phyloP scores from a whole-genome alignment of 2,329 filamentous ascomycete species.

The Macroventuria anomochaeta region DNA sequence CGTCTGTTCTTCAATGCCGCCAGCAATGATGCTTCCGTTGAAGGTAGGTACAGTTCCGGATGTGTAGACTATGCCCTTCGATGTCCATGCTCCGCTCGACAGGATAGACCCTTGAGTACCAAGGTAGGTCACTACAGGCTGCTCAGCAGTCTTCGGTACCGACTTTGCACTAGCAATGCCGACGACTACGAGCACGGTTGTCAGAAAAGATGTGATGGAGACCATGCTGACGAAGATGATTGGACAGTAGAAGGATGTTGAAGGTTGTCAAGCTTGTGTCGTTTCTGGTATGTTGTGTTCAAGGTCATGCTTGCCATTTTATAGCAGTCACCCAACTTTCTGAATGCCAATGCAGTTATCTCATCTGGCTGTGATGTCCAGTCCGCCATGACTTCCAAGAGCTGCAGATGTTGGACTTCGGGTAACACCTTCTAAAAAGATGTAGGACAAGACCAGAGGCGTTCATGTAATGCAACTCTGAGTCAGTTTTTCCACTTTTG shows the following conservation, averaged over 20 bases:
- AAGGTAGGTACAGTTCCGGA: constrained; percentile 39
- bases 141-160: constrained; percentile 29
- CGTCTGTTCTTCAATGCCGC: constrained; percentile 37
- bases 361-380: not conserved
- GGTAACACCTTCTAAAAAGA: constrained; percentile 3
- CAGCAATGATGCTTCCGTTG: constrained; percentile 36
- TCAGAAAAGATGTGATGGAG: constrained; percentile 28
- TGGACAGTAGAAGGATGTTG: not conserved
- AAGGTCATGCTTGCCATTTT: not conserved
- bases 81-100: constrained; percentile 39
- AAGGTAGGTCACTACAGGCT: constrained; percentile 41
- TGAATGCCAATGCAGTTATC: not conserved
- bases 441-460: constrained; percentile 5
- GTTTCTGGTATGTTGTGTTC: not conserved
- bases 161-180: constrained; percentile 25
- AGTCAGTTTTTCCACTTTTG: constrained; percentile 3
- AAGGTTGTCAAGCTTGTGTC: not conserved
- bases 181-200: constrained; percentile 26
- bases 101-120: constrained; percentile 41
- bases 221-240: constrained; percentile 24
- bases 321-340: not conserved
- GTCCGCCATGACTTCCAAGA: constrained; percentile 31
- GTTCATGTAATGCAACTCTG: constrained; percentile 2
- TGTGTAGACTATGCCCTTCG: constrained; percentile 42
- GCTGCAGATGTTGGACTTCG: not conserved